Percentiles rank a stretch among this genome's conserved stretches.
phyloP scores from a whole-genome alignment of 2,329 filamentous ascomycete species.

The Botryotinia globosa region DNA sequence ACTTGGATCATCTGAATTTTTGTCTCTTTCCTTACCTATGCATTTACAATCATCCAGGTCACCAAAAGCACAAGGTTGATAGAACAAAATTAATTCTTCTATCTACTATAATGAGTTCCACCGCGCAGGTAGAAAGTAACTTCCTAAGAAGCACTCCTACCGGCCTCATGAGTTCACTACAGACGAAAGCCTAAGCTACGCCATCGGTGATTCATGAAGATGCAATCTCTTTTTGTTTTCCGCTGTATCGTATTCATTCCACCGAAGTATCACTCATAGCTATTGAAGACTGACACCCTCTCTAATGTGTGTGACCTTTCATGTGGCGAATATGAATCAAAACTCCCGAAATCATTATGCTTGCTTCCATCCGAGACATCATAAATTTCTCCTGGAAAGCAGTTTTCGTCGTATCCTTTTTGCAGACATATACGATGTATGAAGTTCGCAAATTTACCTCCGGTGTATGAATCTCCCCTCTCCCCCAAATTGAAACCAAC shows the following conservation, averaged over 20 bases:
- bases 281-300: neutral
- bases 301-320: neutral
- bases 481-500: neutral
- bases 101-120: neutral
- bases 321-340: neutral
- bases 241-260: constrained; percentile 1
- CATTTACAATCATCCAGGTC: neutral
- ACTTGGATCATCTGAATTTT: neutral
- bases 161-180: constrained; percentile 1
- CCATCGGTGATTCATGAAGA: neutral
- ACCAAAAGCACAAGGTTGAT: neutral
- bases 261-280: neutral
- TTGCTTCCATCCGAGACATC: neutral
- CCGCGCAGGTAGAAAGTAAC: neutral
- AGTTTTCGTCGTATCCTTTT: neutral
- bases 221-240: neutral
- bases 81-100: neutral
- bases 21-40: neutral
- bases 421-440: neutral
- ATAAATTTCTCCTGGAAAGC: neutral
- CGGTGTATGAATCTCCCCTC: neutral
- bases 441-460: neutral
- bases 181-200: neutral
- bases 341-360: neutral
- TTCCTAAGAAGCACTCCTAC: neutral